These are phyloP conservation scores for Ambrosia artemisiifolia DNA, from an alignment of 129 eudicot genomes.

Conservation along the genomic window DNA sequence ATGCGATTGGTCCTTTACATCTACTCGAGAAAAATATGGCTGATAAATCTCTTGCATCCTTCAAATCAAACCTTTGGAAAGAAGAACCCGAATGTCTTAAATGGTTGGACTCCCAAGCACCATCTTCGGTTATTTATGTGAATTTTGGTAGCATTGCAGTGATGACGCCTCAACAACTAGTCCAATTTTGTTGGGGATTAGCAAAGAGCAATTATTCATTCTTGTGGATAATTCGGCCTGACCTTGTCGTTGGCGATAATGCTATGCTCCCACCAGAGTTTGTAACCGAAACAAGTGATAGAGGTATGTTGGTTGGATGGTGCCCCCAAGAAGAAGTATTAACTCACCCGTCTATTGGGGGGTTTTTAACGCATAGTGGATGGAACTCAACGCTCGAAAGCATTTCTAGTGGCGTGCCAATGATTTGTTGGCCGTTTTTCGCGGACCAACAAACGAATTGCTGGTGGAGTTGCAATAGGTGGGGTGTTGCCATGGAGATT, in stretches of 20 bases:
- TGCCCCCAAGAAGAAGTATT: conserved; percentile 35
- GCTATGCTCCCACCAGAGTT: conserved; percentile 27
- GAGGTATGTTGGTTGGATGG: conserved; percentile 28
- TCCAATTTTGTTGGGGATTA: conserved; percentile 38
- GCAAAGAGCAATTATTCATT: conserved; percentile 26
- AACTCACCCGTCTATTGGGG: conserved; percentile 28
- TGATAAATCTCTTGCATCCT: conserved; percentile 5
- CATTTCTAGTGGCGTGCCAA: conserved; percentile 26
- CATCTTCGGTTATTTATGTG: conserved; percentile 27
- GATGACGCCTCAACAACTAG: conserved; percentile 27
- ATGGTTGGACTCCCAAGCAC: conserved; percentile 23
- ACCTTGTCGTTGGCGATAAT: conserved; percentile 19
- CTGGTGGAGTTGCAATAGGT: conserved; percentile 23
- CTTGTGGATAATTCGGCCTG: conserved; percentile 24
- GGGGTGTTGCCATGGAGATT: conserved; percentile 30
- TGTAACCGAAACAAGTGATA: conserved; percentile 2
- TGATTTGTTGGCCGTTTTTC: conserved; percentile 38
- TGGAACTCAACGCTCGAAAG: conserved; percentile 32
- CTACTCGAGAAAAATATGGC: background rate
- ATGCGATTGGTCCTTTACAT: conserved; percentile 27
- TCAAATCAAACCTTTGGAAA: conserved; percentile 25
- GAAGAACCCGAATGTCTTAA: conserved; percentile 26
- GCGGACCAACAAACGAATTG: conserved; percentile 32
- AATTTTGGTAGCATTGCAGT: conserved; percentile 35
- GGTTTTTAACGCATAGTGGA: conserved; percentile 29